These are phyloP conservation scores for Apiospora hydei DNA, from an alignment of 2,329 filamentous ascomycete genomes.

Conservation along the genomic window DNA sequence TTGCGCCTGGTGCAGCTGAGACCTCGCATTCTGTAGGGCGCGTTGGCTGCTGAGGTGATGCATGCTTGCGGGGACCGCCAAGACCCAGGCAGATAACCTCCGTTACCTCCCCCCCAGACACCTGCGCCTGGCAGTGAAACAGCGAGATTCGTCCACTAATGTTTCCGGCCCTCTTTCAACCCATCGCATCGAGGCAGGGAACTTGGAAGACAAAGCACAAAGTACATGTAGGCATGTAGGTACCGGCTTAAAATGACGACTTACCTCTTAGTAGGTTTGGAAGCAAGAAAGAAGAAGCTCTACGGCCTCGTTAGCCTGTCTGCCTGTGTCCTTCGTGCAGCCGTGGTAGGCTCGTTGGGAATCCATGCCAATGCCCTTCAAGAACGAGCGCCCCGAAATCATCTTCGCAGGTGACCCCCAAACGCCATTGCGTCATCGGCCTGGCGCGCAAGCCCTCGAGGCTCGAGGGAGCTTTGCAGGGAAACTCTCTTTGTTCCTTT, in stretches of 20 bases:
- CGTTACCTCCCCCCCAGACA: neutral
- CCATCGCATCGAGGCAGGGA: neutral
- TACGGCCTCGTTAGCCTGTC: neutral
- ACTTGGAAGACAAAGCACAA: neutral
- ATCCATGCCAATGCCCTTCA: neutral
- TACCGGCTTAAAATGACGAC: neutral
- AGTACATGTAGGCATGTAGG: neutral
- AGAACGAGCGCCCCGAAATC: conserved; percentile 13
- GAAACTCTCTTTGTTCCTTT: conserved; percentile 8
- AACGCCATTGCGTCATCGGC: conserved; percentile 17
- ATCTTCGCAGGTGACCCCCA: conserved; percentile 4
- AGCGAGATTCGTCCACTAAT: conserved; percentile 3
- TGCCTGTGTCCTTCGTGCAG: neutral
- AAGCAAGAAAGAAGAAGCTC: conserved; percentile 4
- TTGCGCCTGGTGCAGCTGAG: neutral
- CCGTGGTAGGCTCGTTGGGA: neutral
- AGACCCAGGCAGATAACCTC: neutral
- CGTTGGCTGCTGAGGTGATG: conserved; percentile 18
- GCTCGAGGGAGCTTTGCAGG: neutral
- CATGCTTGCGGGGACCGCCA: conserved; percentile 15
- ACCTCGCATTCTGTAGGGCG: conserved; percentile 10
- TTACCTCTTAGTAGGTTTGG: neutral
- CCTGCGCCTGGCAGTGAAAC: conserved; percentile 4
- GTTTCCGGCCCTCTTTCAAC: conserved; percentile 6
- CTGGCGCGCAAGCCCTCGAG: neutral